A percentile compares a stretch with the other conserved stretches of the same genome.
Evolutionary conservation across 306 rosid species (phyloP).

Genomic region (Crataegus laevigata): DNA sequence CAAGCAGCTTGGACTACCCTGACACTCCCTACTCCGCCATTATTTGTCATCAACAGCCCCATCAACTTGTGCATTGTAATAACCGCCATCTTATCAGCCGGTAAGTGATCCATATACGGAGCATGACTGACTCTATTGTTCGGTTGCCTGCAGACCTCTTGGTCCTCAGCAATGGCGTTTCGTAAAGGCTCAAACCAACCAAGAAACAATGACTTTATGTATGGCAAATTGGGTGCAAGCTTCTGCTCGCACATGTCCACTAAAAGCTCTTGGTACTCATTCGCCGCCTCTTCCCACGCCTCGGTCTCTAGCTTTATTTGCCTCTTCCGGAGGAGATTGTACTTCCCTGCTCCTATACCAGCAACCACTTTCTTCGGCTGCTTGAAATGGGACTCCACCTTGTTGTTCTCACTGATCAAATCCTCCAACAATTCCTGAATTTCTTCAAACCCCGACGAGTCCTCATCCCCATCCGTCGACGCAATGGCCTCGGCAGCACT

Average conservation of each 20-base stretch:
- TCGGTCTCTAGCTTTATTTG: constrained; percentile 82
- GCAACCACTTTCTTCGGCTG: constrained; percentile 30
- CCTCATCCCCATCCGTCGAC: constrained; percentile 58
- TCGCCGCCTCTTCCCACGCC: constrained; percentile 90
- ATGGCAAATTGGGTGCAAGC: constrained; percentile 90
- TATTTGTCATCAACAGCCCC: constrained; percentile 82
- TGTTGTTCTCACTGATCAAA: constrained; percentile 29
- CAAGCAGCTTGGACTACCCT: constrained; percentile 73
- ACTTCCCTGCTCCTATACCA: constrained; percentile 34
- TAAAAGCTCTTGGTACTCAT: constrained; percentile 74
- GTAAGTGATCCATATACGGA: constrained; percentile 46
- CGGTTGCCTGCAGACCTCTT: constrained; percentile 19
- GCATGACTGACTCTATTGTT: constrained; percentile 32
- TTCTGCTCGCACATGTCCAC: constrained; percentile 80
- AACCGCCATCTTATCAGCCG: constrained; percentile 84
- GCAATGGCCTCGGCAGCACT: constrained; percentile 65
- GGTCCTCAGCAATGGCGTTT: constrained; percentile 61
- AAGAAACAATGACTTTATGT: constrained; percentile 74
- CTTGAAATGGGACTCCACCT: constrained; percentile 19
- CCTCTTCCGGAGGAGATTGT: constrained; percentile 44
- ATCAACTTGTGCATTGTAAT: constrained; percentile 90
- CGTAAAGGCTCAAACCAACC: constrained; percentile 91
- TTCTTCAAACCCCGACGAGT: constrained; percentile 50
- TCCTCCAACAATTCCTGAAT: constrained; percentile 42
- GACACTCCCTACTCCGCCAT: constrained; percentile 48